Percentiles rank a stretch among this genome's conserved stretches.
Evolutionary conservation across 371 early-diverging fungal genomes (phyloP).

Genomic region (Lichtheimia corymbifera): DNA sequence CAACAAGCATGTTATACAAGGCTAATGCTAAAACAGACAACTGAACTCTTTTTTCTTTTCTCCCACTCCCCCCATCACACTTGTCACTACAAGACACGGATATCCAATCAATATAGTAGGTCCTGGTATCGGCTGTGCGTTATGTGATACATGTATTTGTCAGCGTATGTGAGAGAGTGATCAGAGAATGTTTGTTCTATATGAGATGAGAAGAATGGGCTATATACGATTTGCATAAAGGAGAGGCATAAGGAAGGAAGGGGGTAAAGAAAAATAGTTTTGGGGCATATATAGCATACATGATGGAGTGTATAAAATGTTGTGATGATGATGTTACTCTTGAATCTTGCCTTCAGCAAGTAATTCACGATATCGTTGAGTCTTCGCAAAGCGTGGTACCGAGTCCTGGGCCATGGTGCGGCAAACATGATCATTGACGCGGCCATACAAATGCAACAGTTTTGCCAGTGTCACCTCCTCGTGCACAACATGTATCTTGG

Average conservation of each 20-base stretch:
- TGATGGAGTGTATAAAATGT: no score
- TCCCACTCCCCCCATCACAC: no score
- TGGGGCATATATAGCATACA: not conserved
- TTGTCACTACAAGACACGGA: no score
- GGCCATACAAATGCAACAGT: slow-evolving; percentile 55
- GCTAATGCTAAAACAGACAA: no score
- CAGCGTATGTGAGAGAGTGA: no score
- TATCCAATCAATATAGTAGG: no score
- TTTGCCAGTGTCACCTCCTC: slow-evolving; percentile 15
- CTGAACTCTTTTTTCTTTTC: no score
- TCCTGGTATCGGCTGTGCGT: no score
- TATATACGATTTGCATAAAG: not conserved
- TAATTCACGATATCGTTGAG: slow-evolving; percentile 54
- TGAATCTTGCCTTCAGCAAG: slow-evolving; percentile 7
- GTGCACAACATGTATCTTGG: slow-evolving; percentile 14
- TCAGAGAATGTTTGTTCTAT: no score
- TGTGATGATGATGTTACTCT: not conserved
- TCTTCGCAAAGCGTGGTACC: slow-evolving; percentile 73
- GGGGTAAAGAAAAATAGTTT: not conserved
- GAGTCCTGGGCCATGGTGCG: slow-evolving; percentile 76
- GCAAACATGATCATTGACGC: slow-evolving; percentile 71
- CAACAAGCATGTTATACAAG: no score
- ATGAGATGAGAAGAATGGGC: no score
- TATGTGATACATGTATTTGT: no score
- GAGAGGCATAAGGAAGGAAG: not conserved